phyloP scores from a whole-genome alignment of 2,329 filamentous ascomycete genomes.

The Monosporascus sp. region DNA sequence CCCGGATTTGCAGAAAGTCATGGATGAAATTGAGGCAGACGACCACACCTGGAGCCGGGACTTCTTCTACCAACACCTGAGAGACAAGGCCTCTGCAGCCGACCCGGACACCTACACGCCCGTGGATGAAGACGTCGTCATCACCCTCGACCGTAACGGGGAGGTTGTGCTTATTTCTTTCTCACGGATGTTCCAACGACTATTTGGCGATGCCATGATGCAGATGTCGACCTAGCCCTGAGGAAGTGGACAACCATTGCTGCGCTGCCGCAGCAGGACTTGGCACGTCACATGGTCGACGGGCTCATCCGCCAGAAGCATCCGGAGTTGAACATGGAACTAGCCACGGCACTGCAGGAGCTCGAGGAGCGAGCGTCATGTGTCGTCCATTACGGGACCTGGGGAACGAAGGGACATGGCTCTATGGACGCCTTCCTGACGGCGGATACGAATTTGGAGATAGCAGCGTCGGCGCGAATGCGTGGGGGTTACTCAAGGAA shows the following conservation, averaged over 20 bases:
- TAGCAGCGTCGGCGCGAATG: background rate
- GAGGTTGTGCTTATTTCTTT: background rate
- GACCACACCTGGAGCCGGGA: background rate
- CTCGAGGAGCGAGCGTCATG: background rate
- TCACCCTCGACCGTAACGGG: background rate
- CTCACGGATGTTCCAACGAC: background rate
- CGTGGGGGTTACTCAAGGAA: background rate
- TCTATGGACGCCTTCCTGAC: background rate
- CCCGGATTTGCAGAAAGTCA: background rate
- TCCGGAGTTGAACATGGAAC: constrained; percentile 1
- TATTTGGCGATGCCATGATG: background rate
- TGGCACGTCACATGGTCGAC: background rate
- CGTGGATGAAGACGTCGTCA: background rate
- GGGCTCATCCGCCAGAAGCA: background rate
- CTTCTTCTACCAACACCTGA: constrained; percentile 1
- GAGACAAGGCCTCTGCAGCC: background rate
- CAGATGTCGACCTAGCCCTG: background rate
- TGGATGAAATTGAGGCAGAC: background rate
- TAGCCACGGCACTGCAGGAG: background rate
- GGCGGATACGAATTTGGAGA: background rate
- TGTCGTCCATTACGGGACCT: constrained; percentile 1
- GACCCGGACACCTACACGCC: background rate
- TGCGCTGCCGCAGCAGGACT: background rate
- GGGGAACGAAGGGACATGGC: background rate
- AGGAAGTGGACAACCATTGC: background rate